Evolutionary conservation across 2,329 filamentous ascomycete genomes (phyloP), one percentile per base, ranked within the genome.

Genomic region (Diaporthe eres): DNA sequence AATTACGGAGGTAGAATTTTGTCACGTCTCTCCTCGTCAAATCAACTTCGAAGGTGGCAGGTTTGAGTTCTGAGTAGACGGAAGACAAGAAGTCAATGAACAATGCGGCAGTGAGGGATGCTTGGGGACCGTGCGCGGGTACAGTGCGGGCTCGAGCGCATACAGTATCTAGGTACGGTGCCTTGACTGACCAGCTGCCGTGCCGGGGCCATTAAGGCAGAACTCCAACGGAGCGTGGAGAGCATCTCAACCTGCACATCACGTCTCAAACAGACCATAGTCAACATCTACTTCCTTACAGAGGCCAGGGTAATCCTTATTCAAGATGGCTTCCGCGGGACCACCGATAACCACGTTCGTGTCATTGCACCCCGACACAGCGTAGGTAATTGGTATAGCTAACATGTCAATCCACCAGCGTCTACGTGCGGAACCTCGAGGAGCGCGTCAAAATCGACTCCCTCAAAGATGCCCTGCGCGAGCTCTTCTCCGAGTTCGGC

Each of bases 401-500:
- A 79, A 88, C 82, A 19, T 72, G 19, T 72, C 44, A 65, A 55
- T 73, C 61, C 57, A 68, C 67, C 82, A 93, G 91, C 77, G 90
- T 93, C 72, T 93, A 93, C 80, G 90, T 92, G 74, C 94, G 93
- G 81, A 98, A 98, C 83, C 92, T 99, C 76, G 95, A 98, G 85
- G 97, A 98, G 88, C 92, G 94, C 82, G 92, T 98, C 85, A 98
- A 98, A 84, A 89, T 94, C 75, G 93, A 95, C 47, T 86, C 91
- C 13, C 88, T 98, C 72, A 94, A 93, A 78, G 90, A 93, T 79
- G 90, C 94, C 0, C 89, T 99, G 22, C 87, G 86, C 31, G 92
- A 93, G 78, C 89, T 98, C 81, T 98, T 98, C 86, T 92, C 92
- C 78, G 94, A 98, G 84, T 98, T 97, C 85, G 97, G 97, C 77